phyloP scores from a whole-genome alignment of 78 protist species.

The Monosiga brevicollis region DNA sequence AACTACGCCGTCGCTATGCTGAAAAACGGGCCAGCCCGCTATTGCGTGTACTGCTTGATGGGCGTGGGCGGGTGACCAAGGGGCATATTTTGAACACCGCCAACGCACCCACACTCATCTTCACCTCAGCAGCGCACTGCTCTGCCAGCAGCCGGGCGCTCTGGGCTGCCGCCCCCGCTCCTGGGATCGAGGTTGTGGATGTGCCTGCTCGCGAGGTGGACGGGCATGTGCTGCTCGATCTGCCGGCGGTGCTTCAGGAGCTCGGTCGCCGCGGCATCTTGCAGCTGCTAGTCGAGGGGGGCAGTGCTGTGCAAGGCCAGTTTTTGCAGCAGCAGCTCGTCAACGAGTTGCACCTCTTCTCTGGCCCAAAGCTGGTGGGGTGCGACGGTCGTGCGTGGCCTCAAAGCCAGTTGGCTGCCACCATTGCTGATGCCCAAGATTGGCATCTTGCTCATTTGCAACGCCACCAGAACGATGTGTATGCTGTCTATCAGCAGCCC shows the following conservation, averaged over 20 bases:
- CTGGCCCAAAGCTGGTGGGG: not conserved
- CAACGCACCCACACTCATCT: not conserved
- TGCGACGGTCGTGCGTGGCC: not conserved
- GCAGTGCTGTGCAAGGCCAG: not conserved
- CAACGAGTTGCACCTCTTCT: not conserved
- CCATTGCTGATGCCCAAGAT: not conserved
- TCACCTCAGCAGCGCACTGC: not conserved
- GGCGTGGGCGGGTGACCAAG: not conserved
- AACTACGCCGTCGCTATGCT: no score
- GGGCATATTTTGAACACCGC: not conserved
- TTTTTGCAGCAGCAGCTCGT: not conserved
- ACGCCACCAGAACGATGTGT: no score
- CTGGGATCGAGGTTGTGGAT: not conserved
- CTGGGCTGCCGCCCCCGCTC: not conserved
- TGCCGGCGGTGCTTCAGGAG: not conserved
- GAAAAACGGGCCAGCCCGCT: not conserved
- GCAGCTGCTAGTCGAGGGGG: not conserved
- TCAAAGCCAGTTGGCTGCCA: not conserved
- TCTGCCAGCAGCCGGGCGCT: not conserved
- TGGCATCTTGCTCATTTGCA: no score
- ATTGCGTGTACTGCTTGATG: not conserved
- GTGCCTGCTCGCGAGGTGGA: not conserved
- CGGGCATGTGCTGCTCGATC: not conserved
- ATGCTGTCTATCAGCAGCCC: no score
- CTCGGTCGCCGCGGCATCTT: not conserved